Base-by-base conservation (phyloP, 2,329 filamentous ascomycete genomes). In the Scedosporium minutisporum region DNA sequence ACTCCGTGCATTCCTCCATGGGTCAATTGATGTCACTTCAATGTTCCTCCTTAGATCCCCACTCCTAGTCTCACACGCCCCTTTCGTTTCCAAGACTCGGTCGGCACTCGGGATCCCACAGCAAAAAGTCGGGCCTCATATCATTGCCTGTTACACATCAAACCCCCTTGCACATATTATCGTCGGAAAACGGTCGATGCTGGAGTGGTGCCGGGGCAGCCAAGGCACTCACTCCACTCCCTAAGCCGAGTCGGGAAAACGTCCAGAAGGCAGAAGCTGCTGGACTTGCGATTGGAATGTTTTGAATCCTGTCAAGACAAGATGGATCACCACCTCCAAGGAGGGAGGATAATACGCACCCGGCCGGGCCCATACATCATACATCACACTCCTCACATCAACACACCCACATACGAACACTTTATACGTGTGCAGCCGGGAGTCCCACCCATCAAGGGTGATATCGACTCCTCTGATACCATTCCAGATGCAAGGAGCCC, bases 141-240 rank as follows among this genome's bases (percentile, higher is more conserved):
- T 46, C 41, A 46, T 60, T 60, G 42, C 58, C 18, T 29, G 58
- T 60, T 60, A 51, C 58, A 51, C 58, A 60, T 60, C 58, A 60
- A 14, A 21, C 57, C 58, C 58, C 41, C 23, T 44, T 60, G 58
- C 41, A 46, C 58, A 25, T 48, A 44, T 25, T 46, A 23, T 55
- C 23, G 58, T 48, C 42, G 21, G 58, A 60, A 46, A 51, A 42
- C 57, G 12, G 51, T 14, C 51, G 23, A 55, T 55, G 23, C 12
- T 58, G 29, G 29, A 44, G 38, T 16, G 33, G 33, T 23, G 18
- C 51, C 23, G 25, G 33, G 21, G 9, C 10, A 18, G 14, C 29
- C 29, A 42, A n/a, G 33, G 33, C 29, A 41, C 33, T 14, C 18
- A 9, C 44, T 48, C 44, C 44, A 18, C 44, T 48, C n/a, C 18